A percentile compares a stretch with the other conserved stretches of the same genome.
phyloP scores from a whole-genome alignment of 106 monocot species.

The Dendrobium catenatum region DNA sequence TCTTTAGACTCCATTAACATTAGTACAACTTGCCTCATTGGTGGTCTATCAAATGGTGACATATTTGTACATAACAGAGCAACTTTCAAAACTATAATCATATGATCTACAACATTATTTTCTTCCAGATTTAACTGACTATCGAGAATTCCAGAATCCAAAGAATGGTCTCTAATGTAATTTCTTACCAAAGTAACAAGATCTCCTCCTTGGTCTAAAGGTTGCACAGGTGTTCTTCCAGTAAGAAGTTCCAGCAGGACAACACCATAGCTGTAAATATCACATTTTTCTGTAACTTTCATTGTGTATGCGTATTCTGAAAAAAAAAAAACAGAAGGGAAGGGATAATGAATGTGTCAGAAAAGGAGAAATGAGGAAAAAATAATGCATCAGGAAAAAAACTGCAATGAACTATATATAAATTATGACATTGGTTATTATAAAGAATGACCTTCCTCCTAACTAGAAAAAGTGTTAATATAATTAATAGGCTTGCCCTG shows the following conservation, averaged over 20 bases:
- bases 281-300: slow-evolving; percentile 96
- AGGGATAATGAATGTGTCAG: background rate
- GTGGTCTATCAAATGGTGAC: slow-evolving; percentile 82
- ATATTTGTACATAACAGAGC: slow-evolving; percentile 77
- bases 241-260: slow-evolving; percentile 85
- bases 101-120: slow-evolving; percentile 44
- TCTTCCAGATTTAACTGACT: slow-evolving; percentile 47
- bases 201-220: slow-evolving; percentile 87
- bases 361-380: background rate
- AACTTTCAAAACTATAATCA: slow-evolving; percentile 85
- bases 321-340: background rate
- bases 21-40: slow-evolving; percentile 78
- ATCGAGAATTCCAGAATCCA: slow-evolving; percentile 56
- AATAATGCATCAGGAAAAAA: too few relatives aligned
- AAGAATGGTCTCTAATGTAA: slow-evolving; percentile 52
- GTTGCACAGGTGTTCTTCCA: slow-evolving; percentile 81
- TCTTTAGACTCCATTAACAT: slow-evolving; percentile 91
- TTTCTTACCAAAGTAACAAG: slow-evolving; percentile 82
- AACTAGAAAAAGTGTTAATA: too few relatives aligned
- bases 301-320: slow-evolving; percentile 98
- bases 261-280: slow-evolving; percentile 91
- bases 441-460: too few relatives aligned
- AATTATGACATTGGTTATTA: too few relatives aligned
- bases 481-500: too few relatives aligned
- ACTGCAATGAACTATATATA: too few relatives aligned